These are phyloP conservation scores for Microascus cirrosus DNA, from an alignment of 2,329 filamentous ascomycete species.

Conservation along the genomic window DNA sequence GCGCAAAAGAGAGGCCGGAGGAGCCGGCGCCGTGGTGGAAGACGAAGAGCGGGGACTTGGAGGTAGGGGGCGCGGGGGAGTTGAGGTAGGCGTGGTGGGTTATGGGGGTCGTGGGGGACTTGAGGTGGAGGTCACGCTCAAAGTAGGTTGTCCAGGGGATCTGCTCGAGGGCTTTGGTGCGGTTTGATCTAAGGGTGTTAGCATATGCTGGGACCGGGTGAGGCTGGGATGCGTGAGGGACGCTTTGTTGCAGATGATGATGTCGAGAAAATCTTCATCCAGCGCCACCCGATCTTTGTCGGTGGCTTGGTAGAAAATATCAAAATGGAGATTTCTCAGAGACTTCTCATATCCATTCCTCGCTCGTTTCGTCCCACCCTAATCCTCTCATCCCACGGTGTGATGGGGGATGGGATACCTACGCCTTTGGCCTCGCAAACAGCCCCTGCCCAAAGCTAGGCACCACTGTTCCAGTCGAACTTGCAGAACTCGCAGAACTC, in stretches of 20 bases:
- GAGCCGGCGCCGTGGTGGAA: conserved; percentile 93
- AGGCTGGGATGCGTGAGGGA: too few species aligned
- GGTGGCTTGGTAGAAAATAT: too few species aligned
- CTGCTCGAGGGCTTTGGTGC: conserved; percentile 46
- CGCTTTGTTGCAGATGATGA: too few species aligned
- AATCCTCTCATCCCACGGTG: too few species aligned
- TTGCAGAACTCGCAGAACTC: conserved; percentile 42
- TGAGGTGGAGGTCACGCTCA: conserved; percentile 71
- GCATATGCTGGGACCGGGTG: background rate
- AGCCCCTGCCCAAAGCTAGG: conserved; percentile 64
- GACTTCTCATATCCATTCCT: too few species aligned
- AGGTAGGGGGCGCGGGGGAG: conserved; percentile 48
- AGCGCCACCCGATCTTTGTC: too few species aligned
- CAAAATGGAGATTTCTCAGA: too few species aligned
- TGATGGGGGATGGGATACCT: conserved; percentile 15
- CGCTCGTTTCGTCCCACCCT: too few species aligned
- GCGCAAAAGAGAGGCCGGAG: conserved; percentile 83
- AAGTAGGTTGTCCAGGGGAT: conserved; percentile 87
- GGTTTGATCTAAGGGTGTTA: conserved; percentile 25
- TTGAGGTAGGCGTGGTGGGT: conserved; percentile 81
- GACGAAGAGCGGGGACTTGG: conserved; percentile 72
- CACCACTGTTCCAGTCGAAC: conserved; percentile 79
- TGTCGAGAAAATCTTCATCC: background rate
- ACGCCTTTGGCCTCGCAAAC: conserved; percentile 62
- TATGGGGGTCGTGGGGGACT: conserved; percentile 34